A percentile compares a stretch with the other conserved stretches of the same genome.
phyloP scores from a whole-genome alignment of 208 protist species.

The Trypanosoma conorhini region DNA sequence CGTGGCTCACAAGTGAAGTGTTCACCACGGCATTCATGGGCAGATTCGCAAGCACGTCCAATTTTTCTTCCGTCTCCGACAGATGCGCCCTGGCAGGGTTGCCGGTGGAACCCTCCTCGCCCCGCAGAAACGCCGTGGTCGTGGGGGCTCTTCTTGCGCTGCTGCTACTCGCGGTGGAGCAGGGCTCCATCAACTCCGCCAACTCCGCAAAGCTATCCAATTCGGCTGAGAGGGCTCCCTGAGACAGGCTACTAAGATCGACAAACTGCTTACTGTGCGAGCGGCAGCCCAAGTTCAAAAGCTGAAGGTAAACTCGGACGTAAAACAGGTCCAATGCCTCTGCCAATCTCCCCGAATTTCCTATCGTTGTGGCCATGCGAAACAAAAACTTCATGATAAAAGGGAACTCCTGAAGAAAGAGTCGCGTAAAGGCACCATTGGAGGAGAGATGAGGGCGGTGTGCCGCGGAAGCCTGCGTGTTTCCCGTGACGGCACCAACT shows the following conservation, averaged over 20 bases:
- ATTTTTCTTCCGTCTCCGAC: neutral
- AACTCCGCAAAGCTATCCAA: neutral
- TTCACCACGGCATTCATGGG: slow-evolving; percentile 5
- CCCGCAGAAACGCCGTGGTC: neutral
- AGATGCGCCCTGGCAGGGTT: neutral
- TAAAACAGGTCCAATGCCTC: slow-evolving; percentile 83
- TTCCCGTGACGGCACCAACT: neutral
- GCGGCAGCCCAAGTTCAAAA: slow-evolving; percentile 61
- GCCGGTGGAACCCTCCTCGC: neutral
- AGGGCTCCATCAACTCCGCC: neutral
- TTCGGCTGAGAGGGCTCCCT: neutral
- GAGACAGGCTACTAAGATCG: neutral
- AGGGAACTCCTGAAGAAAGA: slow-evolving; percentile 77
- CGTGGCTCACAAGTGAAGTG: slow-evolving; percentile 8
- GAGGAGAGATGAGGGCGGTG: slow-evolving; percentile 38
- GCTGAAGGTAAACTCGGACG: slow-evolving; percentile 57
- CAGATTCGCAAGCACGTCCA: neutral
- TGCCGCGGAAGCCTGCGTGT: slow-evolving; percentile 1
- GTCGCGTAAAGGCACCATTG: slow-evolving; percentile 68
- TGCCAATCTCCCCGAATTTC: slow-evolving; percentile 48
- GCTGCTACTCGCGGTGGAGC: neutral
- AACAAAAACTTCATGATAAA: slow-evolving; percentile 65
- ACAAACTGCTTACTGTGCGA: slow-evolving; percentile 13
- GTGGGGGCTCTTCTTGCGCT: neutral
- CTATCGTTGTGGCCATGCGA: slow-evolving; percentile 45